A percentile compares a stretch with the other conserved stretches of the same genome.
Conservation (phyloP, 2,329 filamentous ascomycete species). For the Clarireedia sp. region DNA sequence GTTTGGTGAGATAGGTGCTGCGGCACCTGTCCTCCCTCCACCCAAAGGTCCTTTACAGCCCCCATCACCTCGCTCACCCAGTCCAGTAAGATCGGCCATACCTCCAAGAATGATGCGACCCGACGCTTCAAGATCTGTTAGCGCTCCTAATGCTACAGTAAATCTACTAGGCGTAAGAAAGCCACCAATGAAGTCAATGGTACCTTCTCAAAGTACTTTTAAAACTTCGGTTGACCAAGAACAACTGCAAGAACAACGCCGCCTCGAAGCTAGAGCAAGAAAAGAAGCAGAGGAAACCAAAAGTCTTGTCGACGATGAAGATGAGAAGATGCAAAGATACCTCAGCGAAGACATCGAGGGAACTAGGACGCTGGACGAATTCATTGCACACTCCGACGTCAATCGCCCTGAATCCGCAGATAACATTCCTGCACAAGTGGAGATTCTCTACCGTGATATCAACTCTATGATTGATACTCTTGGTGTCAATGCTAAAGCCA, state of each 20-base stretch:
- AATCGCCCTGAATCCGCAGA: slow-evolving; percentile 38
- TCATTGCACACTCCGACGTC: slow-evolving; percentile 54
- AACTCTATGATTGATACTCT: slow-evolving; percentile 93
- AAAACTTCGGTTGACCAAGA: slow-evolving; percentile 21
- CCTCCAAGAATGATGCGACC: slow-evolving; percentile 41
- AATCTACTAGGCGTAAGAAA: slow-evolving; percentile 41
- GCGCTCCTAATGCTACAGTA: slow-evolving; percentile 51
- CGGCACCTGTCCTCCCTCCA: slow-evolving; percentile 46
- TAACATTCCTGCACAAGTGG: slow-evolving; percentile 54
- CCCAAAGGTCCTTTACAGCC: slow-evolving; percentile 48
- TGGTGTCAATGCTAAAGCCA: slow-evolving; percentile 69
- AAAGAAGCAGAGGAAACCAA: slow-evolving; percentile 50
- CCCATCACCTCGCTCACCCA: slow-evolving; percentile 64
- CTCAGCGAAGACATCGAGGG: slow-evolving; percentile 53
- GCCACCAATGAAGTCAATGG: slow-evolving; percentile 43
- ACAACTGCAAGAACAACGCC: slow-evolving; percentile 24
- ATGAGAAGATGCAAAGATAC: slow-evolving; percentile 57
- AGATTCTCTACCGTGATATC: slow-evolving; percentile 68
- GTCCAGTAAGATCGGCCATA: slow-evolving; percentile 55
- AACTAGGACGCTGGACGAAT: slow-evolving; percentile 57
- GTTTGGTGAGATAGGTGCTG: slow-evolving; percentile 47
- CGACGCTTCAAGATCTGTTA: slow-evolving; percentile 49
- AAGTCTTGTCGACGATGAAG: slow-evolving; percentile 58
- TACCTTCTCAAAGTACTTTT: slow-evolving; percentile 31
- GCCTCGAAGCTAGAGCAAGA: slow-evolving; percentile 37